Conservation (phyloP, 2,329 filamentous ascomycete species). For the Hymenoscyphus infarciens region DNA sequence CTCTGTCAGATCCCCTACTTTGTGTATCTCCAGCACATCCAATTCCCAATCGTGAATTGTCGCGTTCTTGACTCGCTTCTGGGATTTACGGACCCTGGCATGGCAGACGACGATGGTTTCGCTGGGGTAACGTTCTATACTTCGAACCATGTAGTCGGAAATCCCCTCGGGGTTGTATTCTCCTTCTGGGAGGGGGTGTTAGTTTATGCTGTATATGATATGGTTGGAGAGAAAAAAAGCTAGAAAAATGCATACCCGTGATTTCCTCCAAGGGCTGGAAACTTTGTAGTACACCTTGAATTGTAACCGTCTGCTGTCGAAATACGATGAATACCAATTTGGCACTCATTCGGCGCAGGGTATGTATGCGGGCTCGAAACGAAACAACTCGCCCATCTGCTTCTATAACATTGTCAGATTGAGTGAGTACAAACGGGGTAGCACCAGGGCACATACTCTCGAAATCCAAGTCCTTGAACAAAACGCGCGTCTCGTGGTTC, state of each 20-base stretch:
- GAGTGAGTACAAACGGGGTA: background rate
- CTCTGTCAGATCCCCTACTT: slow-evolving; percentile 58
- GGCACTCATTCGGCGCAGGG: slow-evolving; percentile 75
- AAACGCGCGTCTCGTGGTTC: slow-evolving; percentile 30
- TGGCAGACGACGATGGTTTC: slow-evolving; percentile 77
- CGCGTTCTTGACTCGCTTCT: slow-evolving; percentile 71
- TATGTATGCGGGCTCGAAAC: slow-evolving; percentile 72
- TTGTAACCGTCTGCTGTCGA: slow-evolving; percentile 75
- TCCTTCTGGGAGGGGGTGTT: slow-evolving; percentile 13
- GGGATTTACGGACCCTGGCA: slow-evolving; percentile 69
- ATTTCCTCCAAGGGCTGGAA: slow-evolving; percentile 24
- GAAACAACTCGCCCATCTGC: slow-evolving; percentile 29
- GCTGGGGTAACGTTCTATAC: slow-evolving; percentile 76
- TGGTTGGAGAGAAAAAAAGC: background rate
- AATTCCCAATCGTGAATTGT: slow-evolving; percentile 75
- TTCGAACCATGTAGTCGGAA: slow-evolving; percentile 75
- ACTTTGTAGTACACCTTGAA: slow-evolving; percentile 71
- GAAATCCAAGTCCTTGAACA: slow-evolving; percentile 34
- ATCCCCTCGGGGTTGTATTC: slow-evolving; percentile 47
- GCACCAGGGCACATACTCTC: slow-evolving; percentile 21
- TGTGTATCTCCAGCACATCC: slow-evolving; percentile 61
- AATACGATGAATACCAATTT: slow-evolving; percentile 83
- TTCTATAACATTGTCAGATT: slow-evolving; percentile 21
- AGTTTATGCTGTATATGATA: background rate
- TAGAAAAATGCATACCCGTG: slow-evolving; percentile 18